A percentile compares a stretch with the other conserved stretches of the same genome.
phyloP scores from a whole-genome alignment of 2,329 filamentous ascomycete species.

The Scopulariopsis brevicaulis region DNA sequence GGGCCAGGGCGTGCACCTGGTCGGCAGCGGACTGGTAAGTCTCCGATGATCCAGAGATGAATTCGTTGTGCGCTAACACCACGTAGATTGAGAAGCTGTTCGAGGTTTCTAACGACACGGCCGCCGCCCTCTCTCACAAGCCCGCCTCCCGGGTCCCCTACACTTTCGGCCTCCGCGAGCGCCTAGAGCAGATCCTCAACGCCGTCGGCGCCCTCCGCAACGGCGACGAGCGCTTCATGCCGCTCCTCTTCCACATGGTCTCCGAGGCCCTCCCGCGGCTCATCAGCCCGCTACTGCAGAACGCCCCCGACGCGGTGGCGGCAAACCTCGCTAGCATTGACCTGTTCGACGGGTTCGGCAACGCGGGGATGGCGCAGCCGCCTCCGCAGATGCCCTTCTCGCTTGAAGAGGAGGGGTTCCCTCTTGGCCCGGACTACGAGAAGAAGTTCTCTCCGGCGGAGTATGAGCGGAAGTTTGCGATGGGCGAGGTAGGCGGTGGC shows the following conservation, averaged over 20 bases:
- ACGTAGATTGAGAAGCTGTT: slow-evolving; percentile 66
- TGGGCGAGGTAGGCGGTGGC: slow-evolving; percentile 18
- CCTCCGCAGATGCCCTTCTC: slow-evolving; percentile 27
- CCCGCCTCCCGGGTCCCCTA: slow-evolving; percentile 51
- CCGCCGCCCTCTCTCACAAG: slow-evolving; percentile 43
- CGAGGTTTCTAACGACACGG: slow-evolving; percentile 48
- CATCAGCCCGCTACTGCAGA: slow-evolving; percentile 47
- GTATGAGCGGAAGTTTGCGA: slow-evolving; percentile 25
- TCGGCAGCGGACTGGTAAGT: slow-evolving; percentile 62
- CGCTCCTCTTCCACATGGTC: slow-evolving; percentile 65
- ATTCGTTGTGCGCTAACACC: not conserved
- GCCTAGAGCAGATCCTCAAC: slow-evolving; percentile 58
- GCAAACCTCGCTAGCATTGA: slow-evolving; percentile 41
- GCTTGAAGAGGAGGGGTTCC: slow-evolving; percentile 35
- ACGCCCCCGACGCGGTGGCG: slow-evolving; percentile 36
- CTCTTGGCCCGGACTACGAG: not conserved
- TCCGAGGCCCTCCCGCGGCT: slow-evolving; percentile 57
- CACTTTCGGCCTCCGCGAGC: slow-evolving; percentile 56
- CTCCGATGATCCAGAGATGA: not conserved
- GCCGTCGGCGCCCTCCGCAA: slow-evolving; percentile 61
- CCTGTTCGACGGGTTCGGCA: slow-evolving; percentile 57
- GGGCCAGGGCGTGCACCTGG: slow-evolving; percentile 59
- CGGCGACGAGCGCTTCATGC: slow-evolving; percentile 65
- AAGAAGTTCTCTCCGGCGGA: slow-evolving; percentile 30
- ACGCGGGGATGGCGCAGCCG: slow-evolving; percentile 47